Conservation (phyloP, 2,329 filamentous ascomycete species). For the Ceratocystis destructans region DNA sequence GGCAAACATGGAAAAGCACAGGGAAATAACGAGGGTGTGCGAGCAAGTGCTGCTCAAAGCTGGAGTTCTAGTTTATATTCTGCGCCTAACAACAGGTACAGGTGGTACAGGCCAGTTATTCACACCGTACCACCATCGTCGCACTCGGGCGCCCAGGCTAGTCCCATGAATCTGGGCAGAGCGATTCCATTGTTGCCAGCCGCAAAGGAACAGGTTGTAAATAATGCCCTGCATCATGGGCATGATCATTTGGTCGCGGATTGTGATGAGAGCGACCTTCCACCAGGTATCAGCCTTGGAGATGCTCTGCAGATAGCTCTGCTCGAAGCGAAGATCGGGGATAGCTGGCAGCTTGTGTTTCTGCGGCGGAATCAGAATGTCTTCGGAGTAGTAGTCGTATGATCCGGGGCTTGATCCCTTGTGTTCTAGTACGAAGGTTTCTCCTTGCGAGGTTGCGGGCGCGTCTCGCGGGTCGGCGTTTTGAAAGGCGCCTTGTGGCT, state of each 20-base stretch:
- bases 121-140: conserved; percentile 89
- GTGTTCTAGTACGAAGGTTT: conserved; percentile 11
- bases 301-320: conserved; percentile 91
- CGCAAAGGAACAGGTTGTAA: conserved; percentile 74
- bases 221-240: conserved; percentile 75
- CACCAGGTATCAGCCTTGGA: conserved; percentile 65
- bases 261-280: conserved; percentile 69
- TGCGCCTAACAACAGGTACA: conserved; percentile 15
- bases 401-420: conserved; percentile 26
- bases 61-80: conserved; percentile 7
- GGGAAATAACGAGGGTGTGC: not conserved
- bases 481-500: conserved; percentile 18
- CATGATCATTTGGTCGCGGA: conserved; percentile 80
- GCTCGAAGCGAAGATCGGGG: conserved; percentile 89
- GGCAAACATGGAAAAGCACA: not conserved
- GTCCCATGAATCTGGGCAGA: conserved; percentile 63
- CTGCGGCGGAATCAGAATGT: conserved; percentile 45
- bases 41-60: not conserved
- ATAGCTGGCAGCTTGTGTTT: conserved; percentile 44
- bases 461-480: conserved; percentile 16
- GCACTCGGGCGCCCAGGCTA: conserved; percentile 58
- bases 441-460: conserved; percentile 16
- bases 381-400: conserved; percentile 54
- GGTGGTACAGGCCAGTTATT: conserved; percentile 73
- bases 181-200: conserved; percentile 84